Conservation (phyloP, 108 stramenopile genomes). For the Heterococcus sp. region DNA sequence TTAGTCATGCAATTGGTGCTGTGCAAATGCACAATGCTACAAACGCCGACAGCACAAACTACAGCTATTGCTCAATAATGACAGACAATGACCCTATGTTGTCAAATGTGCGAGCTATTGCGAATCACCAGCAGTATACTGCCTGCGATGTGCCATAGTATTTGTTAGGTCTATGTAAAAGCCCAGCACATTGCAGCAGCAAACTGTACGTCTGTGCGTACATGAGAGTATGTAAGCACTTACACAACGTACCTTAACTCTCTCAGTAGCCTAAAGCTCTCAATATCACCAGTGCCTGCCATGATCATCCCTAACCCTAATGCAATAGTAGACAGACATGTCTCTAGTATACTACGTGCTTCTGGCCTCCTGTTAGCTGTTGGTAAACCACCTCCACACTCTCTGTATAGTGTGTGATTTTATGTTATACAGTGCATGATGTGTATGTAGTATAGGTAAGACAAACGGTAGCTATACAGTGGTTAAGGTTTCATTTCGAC, state of each 20-base stretch:
- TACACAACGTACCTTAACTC: conserved; percentile 80
- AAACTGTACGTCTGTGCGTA: neutral
- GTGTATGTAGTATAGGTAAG: too few relatives aligned
- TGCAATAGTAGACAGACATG: conserved; percentile 76
- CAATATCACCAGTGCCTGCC: conserved; percentile 92
- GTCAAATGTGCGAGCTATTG: neutral
- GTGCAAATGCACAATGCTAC: neutral
- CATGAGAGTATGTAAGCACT: conserved; percentile 1
- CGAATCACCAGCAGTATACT: too few relatives aligned
- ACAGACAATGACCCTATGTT: neutral
- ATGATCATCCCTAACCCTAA: conserved; percentile 85
- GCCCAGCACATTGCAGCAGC: neutral
- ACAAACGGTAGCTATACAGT: too few relatives aligned
- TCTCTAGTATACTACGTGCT: conserved; percentile 71
- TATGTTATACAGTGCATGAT: too few relatives aligned
- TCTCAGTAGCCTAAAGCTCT: conserved; percentile 73
- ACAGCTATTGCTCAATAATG: neutral
- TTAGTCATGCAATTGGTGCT: neutral
- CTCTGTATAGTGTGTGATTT: conserved; percentile 71
- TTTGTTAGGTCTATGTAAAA: neutral
- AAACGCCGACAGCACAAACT: neutral
- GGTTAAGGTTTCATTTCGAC: too few relatives aligned
- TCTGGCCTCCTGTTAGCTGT: conserved; percentile 62
- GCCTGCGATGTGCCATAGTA: neutral
- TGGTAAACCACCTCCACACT: neutral